Evolutionary conservation across 257 asterid genomes (phyloP).

Genomic region (Osmanthus fragrans): DNA sequence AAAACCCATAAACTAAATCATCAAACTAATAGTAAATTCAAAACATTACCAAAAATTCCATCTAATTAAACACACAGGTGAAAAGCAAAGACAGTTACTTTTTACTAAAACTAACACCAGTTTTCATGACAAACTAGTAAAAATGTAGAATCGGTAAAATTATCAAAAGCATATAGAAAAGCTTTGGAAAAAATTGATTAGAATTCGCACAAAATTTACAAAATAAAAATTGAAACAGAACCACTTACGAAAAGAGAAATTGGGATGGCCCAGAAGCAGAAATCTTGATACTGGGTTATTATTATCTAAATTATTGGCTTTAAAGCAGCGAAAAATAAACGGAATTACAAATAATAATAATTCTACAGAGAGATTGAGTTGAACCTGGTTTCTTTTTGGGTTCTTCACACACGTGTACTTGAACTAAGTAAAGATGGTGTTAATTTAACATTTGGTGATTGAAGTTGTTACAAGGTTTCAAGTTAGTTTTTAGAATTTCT

Average conservation of each 20-base stretch:
- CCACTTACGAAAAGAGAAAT: conserved; percentile 26
- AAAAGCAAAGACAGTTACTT: neutral
- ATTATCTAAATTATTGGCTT: neutral
- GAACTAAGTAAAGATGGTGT: neutral
- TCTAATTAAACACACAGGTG: neutral
- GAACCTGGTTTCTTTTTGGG: conserved; percentile 22
- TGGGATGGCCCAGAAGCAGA: conserved; percentile 16
- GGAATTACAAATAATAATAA: neutral
- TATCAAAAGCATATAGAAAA: neutral
- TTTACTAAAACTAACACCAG: neutral
- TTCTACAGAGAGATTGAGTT: conserved; percentile 29
- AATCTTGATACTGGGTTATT: conserved; percentile 9
- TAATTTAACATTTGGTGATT: neutral
- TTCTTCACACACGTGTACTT: conserved; percentile 29
- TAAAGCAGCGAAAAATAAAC: neutral
- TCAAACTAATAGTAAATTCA: neutral
- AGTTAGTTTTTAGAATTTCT: neutral
- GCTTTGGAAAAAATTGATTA: neutral
- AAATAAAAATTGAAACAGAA: conserved; percentile 7
- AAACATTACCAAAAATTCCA: neutral
- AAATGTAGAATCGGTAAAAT: conserved; percentile 6
- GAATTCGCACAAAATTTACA: conserved; percentile 1
- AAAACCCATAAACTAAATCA: neutral
- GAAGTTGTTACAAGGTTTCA: neutral
- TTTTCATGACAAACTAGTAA: neutral